phyloP scores from a whole-genome alignment of 2,329 filamentous ascomycete species.

The Harringtonia lauricola region DNA sequence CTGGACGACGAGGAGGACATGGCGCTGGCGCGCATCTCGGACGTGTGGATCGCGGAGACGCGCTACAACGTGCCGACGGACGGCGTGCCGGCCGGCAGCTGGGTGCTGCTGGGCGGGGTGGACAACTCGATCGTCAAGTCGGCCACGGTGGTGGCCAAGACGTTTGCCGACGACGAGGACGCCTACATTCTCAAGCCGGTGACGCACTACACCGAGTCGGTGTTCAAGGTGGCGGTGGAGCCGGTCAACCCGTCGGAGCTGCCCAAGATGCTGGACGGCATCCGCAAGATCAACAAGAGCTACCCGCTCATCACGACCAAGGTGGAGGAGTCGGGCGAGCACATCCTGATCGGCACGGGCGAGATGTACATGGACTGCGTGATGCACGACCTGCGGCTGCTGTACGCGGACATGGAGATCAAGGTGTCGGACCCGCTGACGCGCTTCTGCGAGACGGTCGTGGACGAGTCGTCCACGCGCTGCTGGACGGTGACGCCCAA shows the following conservation, averaged over 20 bases:
- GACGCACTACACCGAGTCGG: constrained; percentile 90
- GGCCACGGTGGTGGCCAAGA: constrained; percentile 75
- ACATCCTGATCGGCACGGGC: constrained; percentile 87
- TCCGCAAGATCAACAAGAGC: constrained; percentile 95
- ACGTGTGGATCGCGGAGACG: constrained; percentile 85
- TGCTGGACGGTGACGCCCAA: constrained; percentile 97
- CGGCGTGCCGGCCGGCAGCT: constrained; percentile 87
- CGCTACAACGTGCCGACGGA: constrained; percentile 87
- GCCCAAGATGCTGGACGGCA: constrained; percentile 95
- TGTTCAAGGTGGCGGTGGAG: constrained; percentile 95
- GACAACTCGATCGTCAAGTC: constrained; percentile 99
- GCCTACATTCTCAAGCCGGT: constrained; percentile 92
- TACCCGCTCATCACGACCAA: constrained; percentile 94
- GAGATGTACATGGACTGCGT: constrained; percentile 99
- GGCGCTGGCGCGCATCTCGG: constrained; percentile 70
- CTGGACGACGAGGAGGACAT: constrained; percentile 98
- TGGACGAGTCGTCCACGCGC: constrained; percentile 94
- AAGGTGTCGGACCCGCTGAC: constrained; percentile 98
- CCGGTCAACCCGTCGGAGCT: constrained; percentile 96
- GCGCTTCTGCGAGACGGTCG: constrained; percentile 93
- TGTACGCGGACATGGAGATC: constrained; percentile 99
- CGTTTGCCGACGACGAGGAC: constrained; percentile 77
- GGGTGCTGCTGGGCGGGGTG: constrained; percentile 82
- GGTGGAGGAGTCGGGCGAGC: constrained; percentile 95
- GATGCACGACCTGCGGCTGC: constrained; percentile 76